Evolutionary conservation across 2,329 filamentous ascomycete genomes (phyloP).

Genomic region (Penicillium frequentans): DNA sequence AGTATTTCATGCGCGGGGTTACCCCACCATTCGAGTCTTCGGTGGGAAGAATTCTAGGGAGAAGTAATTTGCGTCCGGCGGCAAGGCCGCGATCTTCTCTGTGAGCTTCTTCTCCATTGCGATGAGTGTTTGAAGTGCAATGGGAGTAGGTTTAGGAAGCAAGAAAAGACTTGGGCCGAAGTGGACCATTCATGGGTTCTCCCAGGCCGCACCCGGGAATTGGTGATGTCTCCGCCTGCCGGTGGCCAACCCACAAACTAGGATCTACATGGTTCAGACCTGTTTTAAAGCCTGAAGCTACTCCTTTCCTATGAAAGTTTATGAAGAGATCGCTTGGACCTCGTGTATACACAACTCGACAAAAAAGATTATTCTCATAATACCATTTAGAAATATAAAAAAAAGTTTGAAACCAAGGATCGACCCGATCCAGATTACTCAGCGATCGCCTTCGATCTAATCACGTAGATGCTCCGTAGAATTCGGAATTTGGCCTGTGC

Average conservation of each 20-base stretch:
- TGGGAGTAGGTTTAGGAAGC: conserved; percentile 19
- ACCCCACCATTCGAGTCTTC: conserved; percentile 79
- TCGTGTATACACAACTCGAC: background rate
- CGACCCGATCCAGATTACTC: conserved; percentile 14
- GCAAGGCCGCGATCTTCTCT: conserved; percentile 89
- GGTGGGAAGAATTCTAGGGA: conserved; percentile 99
- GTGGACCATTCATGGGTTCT: conserved; percentile 16
- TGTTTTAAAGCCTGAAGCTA: background rate
- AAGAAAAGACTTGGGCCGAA: conserved; percentile 14
- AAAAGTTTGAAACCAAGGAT: background rate
- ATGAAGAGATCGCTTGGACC: background rate
- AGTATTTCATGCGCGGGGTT: conserved; percentile 23
- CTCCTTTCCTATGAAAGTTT: background rate
- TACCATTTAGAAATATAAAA: background rate
- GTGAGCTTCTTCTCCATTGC: conserved; percentile 87
- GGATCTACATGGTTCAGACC: background rate
- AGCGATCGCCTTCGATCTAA: conserved; percentile 2
- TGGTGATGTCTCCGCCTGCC: conserved; percentile 18
- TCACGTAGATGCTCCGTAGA: background rate
- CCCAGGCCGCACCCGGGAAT: conserved; percentile 13
- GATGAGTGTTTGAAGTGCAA: conserved; percentile 14
- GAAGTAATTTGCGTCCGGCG: conserved; percentile 79
- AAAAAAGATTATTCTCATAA: background rate
- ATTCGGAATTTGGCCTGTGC: background rate
- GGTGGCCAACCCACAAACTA: conserved; percentile 13